phyloP scores from a whole-genome alignment of 1,139 yeast species.

The Candida buenavistaensis region DNA sequence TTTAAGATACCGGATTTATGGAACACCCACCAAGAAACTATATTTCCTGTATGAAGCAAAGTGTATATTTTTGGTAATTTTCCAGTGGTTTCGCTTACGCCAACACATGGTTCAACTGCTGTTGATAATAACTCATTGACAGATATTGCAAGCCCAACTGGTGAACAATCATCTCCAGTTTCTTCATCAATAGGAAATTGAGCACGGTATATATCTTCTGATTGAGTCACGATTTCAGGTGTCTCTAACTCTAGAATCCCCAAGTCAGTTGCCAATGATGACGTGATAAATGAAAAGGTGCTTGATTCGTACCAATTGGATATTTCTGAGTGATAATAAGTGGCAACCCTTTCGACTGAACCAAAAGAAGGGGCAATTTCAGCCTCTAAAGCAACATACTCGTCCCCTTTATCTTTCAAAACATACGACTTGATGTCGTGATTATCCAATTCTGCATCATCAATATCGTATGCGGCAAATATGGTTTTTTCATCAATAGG shows the following conservation, averaged over 20 bases:
- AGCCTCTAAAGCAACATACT: constrained; percentile 11
- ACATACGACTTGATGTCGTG: constrained; percentile 17
- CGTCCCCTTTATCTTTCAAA: constrained; percentile 8
- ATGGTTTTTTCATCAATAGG: constrained; percentile 3
- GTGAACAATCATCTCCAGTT: constrained; percentile 65
- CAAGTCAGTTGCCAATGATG: constrained; percentile 65
- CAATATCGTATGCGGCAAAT: constrained; percentile 14
- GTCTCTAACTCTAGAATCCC: constrained; percentile 20
- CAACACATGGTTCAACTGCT: constrained; percentile 55
- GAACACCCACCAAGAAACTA: constrained; percentile 67
- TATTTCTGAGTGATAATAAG: constrained; percentile 47
- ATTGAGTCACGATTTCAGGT: constrained; percentile 10
- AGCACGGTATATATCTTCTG: constrained; percentile 72
- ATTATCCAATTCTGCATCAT: constrained; percentile 20
- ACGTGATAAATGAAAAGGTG: constrained; percentile 45
- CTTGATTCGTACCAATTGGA: constrained; percentile 40
- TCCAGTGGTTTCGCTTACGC: constrained; percentile 51
- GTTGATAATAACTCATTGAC: constrained; percentile 37
- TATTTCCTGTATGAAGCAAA: constrained; percentile 60
- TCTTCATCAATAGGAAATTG: constrained; percentile 68
- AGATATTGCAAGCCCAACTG: constrained; percentile 70
- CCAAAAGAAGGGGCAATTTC: constrained; percentile 65
- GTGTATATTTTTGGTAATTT: constrained; percentile 65
- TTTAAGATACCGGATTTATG: constrained; percentile 47
- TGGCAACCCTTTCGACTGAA: constrained; percentile 46